Evolutionary conservation across 768 basidiomycete species (phyloP).

Genomic region (Lactarius indigo): DNA sequence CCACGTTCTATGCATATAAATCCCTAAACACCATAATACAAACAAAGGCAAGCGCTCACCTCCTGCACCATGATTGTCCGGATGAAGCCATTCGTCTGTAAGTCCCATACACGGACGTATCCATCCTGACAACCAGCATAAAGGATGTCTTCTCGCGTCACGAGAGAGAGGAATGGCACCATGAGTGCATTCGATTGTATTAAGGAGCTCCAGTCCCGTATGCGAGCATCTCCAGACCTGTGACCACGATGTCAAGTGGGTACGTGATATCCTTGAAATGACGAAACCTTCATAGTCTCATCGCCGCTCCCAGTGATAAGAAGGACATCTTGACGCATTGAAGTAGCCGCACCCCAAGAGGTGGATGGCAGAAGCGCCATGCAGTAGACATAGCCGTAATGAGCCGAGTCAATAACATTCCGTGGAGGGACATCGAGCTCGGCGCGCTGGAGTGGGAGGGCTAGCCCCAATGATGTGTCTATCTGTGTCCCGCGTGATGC

Average conservation of each 20-base stretch:
- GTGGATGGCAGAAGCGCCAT: constrained; percentile 51
- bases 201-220: constrained; percentile 45
- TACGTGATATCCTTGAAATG: background rate
- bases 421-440: constrained; percentile 55
- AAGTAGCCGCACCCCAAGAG: constrained; percentile 38
- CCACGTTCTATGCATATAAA: constrained; percentile 50
- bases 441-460: constrained; percentile 33
- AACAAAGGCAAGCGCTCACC: constrained; percentile 37
- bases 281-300: constrained; percentile 75
- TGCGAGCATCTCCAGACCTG: constrained; percentile 67
- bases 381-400: constrained; percentile 93
- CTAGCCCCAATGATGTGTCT: constrained; percentile 27
- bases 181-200: constrained; percentile 67
- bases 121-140: constrained; percentile 96
- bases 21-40: background rate
- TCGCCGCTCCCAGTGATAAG: constrained; percentile 90
- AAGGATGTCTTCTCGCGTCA: constrained; percentile 69
- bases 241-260: background rate
- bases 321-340: constrained; percentile 34
- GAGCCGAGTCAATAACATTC: constrained; percentile 84
- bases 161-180: constrained; percentile 83
- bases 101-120: constrained; percentile 84
- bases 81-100: constrained; percentile 85
- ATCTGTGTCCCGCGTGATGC: constrained; percentile 30
- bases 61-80: constrained; percentile 85